Percentiles rank a stretch among this genome's conserved stretches.
These are phyloP conservation scores for Fusarium denticulatum DNA, from an alignment of 2,329 filamentous ascomycete species.

Conservation along the genomic window DNA sequence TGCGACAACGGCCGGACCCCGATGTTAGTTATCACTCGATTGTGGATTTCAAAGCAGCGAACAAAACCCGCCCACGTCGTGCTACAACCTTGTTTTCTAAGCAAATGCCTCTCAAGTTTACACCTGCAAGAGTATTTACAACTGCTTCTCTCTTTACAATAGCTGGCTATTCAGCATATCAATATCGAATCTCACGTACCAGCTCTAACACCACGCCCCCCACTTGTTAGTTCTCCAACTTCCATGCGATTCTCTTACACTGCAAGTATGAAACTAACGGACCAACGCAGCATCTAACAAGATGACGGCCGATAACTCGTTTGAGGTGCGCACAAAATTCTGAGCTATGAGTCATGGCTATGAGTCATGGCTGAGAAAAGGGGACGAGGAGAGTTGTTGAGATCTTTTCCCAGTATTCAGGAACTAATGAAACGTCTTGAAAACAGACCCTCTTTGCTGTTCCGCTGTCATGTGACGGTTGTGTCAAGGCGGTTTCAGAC, in stretches of 20 bases:
- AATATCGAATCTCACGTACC: constrained; percentile 38
- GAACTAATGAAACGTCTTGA: constrained; percentile 50
- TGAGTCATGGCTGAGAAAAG: constrained; percentile 38
- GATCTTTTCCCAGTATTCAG: constrained; percentile 19
- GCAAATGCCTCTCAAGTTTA: constrained; percentile 44
- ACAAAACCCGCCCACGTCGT: constrained; percentile 26
- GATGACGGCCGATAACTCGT: constrained; percentile 58
- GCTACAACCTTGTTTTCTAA: constrained; percentile 20
- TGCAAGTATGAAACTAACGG: constrained; percentile 34
- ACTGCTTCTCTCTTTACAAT: constrained; percentile 44
- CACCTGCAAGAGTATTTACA: constrained; percentile 42
- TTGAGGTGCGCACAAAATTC: constrained; percentile 53
- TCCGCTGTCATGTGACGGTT: constrained; percentile 89
- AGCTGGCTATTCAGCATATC: constrained; percentile 45
- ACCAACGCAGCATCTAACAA: constrained; percentile 40
- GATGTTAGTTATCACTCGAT: constrained; percentile 39
- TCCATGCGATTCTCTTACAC: constrained; percentile 40
- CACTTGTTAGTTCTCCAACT: constrained; percentile 36
- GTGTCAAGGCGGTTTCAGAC: constrained; percentile 85
- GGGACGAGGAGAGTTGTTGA: constrained; percentile 38
- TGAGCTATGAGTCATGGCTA: constrained; percentile 35
- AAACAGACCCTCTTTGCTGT: constrained; percentile 91
- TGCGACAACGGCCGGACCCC: constrained; percentile 31
- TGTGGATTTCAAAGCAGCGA: constrained; percentile 50
- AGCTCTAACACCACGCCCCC: constrained; percentile 35